Base-by-base conservation (phyloP, 129 eudicot genomes). In the Centaurea solstitialis region DNA sequence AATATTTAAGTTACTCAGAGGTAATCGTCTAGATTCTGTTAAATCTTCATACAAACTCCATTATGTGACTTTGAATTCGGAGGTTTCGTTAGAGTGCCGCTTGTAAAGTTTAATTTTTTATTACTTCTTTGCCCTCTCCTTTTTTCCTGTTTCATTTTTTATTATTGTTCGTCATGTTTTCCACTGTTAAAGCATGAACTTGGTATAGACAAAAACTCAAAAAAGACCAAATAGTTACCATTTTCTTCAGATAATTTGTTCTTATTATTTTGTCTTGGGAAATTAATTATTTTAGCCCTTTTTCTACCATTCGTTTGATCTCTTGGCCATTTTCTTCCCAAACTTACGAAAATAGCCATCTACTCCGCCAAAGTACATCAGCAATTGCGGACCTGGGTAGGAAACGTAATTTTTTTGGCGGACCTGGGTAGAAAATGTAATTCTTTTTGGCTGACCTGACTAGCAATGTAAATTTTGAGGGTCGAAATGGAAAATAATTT, bases 1-100 rank as follows among this genome's bases (percentile, higher is more conserved):
- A 96, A 85, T 88, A 86, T 84, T 82, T 95, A 68, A 78, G 70
- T 79, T 96, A 89, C 92, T 96, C 97, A 7, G 74, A 89, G 99
- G 99, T 95, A 80, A 79, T 70, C 45, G 7, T 50, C 64, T 70
- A 57, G 33, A 40, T 78, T 37, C 76, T 75, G 72, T 68, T 68
- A 75, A 8, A 13, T 18, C 65, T 57, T 76, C n/a, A 12, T 69
- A 23, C 53, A 57, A 70, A 72, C 71, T 76, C 62, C 67, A 64
- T 64, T 76, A 62, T 39, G 65, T 59, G 77, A 47, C 30, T 71
- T 13, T 50, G 39, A 40, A 67, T 66, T 43, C 24, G 35, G 8
- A 68, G n/a, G 20, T 40, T 22, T 41, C 12, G 9, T 72, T 41
- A 72, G 11, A 3, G 61, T 72, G 76, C 30, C 11, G 21, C 37